These are phyloP conservation scores for Xerocomellus chrysenteron DNA, from an alignment of 768 basidiomycete genomes.

Conservation along the genomic window DNA sequence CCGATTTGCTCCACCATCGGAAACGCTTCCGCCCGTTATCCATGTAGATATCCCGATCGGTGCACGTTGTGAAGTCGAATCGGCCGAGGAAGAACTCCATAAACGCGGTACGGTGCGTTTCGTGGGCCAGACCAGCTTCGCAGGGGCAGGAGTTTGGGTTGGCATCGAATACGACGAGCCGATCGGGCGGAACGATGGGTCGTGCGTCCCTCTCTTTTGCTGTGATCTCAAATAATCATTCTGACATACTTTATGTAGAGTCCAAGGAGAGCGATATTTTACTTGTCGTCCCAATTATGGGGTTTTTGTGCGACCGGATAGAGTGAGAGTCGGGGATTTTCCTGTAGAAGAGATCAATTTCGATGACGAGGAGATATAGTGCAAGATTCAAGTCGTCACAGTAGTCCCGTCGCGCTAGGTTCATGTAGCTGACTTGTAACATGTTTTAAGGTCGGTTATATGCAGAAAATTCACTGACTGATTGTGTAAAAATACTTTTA, in stretches of 20 bases:
- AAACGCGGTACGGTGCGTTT: slow-evolving; percentile 87
- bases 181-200: slow-evolving; percentile 92
- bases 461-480: not conserved
- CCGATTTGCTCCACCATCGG: slow-evolving; percentile 68
- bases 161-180: slow-evolving; percentile 97
- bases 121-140: slow-evolving; percentile 78
- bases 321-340: slow-evolving; percentile 80
- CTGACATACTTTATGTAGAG: slow-evolving; percentile 42
- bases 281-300: slow-evolving; percentile 74
- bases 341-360: slow-evolving; percentile 78
- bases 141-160: slow-evolving; percentile 70
- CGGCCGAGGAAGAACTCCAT: slow-evolving; percentile 60
- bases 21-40: slow-evolving; percentile 29
- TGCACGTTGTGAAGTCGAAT: slow-evolving; percentile 82
- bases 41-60: slow-evolving; percentile 59
- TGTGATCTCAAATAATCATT: not conserved
- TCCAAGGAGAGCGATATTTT: slow-evolving; percentile 87
- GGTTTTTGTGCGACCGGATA: slow-evolving; percentile 83
- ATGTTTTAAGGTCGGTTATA: not conserved
- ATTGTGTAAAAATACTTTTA: not conserved
- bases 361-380: slow-evolving; percentile 75
- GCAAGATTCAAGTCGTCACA: not conserved
- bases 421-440: not conserved
- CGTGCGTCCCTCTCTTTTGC: slow-evolving; percentile 52
- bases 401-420: not conserved